Evolutionary conservation across 2,329 filamentous ascomycete species (phyloP), one percentile per base, ranked within the genome.

Genomic region (Exophiala viscosa): DNA sequence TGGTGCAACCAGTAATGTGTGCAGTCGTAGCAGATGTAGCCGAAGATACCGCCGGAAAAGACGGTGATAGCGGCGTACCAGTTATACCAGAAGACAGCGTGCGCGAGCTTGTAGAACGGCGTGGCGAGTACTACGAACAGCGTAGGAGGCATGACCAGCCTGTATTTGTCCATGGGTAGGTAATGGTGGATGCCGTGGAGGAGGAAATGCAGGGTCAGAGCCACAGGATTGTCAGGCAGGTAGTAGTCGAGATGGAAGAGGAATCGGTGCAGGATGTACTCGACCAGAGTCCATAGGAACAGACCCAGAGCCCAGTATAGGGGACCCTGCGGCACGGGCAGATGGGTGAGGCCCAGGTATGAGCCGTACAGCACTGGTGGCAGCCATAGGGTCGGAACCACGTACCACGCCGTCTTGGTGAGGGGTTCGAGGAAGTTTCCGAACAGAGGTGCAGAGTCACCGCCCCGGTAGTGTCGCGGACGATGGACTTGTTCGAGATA

Each of bases 1-100:
- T 99, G 93, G 71, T 99, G 93, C 35, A 99, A 81, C 80, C 99
- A 99, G 78, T 97, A 99, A 71, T 99, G 93, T 1, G 93, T 99
- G 76, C 96, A 67, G 70, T 99, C 93, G 74, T 99, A 99, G 77
- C 87, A 90, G 58, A 96, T 81, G 69, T 99, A 99, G 52, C 93
- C 93, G 64, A 96, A 95, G 59, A 99, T 85, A 57, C 91, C 93
- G 45, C 93, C 93, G 65, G 85, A 92, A 76, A 81, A 99, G 3
- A 90, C 86, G 17, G 85, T 82, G 0, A 85, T 82, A 4, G 84
- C 93, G 8, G 86, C 81, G 70, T 88, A 80, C 91, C 91, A 97
- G 71, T 92, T 82, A 73, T 85, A 91, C 69, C 75, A 87, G 70
- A 99, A 90, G 49, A 97, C 67, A 1, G 78, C 62, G 62, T 96